A percentile compares a stretch with the other conserved stretches of the same genome.
Conservation (phyloP, 306 rosid genomes). For the Castanea crenata region DNA sequence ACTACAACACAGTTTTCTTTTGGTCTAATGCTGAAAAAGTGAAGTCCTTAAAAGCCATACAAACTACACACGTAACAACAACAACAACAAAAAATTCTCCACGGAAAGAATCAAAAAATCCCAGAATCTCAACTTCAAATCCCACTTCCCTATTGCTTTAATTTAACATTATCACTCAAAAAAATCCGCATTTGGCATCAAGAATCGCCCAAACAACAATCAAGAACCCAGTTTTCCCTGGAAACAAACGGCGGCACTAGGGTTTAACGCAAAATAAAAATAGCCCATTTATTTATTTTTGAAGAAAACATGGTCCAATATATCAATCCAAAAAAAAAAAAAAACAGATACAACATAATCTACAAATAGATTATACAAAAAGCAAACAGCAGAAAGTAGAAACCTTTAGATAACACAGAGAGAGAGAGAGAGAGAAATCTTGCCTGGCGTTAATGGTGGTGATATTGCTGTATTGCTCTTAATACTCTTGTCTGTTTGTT, state of each 20-base stretch:
- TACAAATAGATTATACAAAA: background rate
- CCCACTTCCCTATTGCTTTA: background rate
- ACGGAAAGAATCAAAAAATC: background rate
- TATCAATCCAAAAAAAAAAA: no score
- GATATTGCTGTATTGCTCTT: slow-evolving; percentile 6
- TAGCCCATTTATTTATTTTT: no score
- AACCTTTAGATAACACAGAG: background rate
- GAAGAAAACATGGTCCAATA: background rate
- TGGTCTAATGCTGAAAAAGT: background rate
- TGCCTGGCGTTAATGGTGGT: slow-evolving; percentile 35
- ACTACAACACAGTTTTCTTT: background rate
- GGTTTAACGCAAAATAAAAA: slow-evolving; percentile 19
- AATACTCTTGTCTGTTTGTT: background rate
- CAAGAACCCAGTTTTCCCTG: background rate
- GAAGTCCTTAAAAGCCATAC: background rate
- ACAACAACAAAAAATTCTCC: background rate
- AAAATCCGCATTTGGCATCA: background rate
- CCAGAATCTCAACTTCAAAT: background rate
- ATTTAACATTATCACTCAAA: background rate
- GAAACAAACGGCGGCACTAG: slow-evolving; percentile 28
- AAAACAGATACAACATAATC: no score
- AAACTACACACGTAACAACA: background rate
- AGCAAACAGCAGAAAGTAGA: background rate
- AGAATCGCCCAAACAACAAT: background rate
- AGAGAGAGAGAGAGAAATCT: slow-evolving; percentile 6